Evolutionary conservation across 1,139 yeast species (phyloP).

Genomic region (Pichia sp.): DNA sequence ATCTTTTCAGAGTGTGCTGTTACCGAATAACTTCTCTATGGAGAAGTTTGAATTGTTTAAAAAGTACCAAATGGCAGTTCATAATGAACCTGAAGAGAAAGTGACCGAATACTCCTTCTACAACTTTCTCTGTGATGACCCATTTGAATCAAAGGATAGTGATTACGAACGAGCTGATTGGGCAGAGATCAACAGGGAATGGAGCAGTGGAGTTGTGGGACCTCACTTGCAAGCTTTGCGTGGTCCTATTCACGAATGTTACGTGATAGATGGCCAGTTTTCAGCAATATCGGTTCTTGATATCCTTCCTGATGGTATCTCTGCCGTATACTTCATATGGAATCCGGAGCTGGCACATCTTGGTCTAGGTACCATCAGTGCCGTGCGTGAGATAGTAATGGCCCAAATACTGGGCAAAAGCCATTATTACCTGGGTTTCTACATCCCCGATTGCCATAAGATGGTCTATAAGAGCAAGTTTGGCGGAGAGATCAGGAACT

Average conservation of each 20-base stretch:
- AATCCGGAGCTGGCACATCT: conserved; percentile 70
- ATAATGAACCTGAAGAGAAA: conserved; percentile 50
- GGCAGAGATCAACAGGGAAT: conserved; percentile 25
- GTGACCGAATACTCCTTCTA: conserved; percentile 42
- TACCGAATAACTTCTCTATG: conserved; percentile 42
- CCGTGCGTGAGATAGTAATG: conserved; percentile 61
- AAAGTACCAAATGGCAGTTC: conserved; percentile 64
- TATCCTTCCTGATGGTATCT: conserved; percentile 65
- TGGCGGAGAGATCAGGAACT: conserved; percentile 65
- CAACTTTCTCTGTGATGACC: conserved; percentile 65
- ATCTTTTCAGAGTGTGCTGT: conserved; percentile 27
- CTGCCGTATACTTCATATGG: conserved; percentile 86
- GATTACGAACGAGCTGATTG: conserved; percentile 18
- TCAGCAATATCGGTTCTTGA: conserved; percentile 78
- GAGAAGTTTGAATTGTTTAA: conserved; percentile 63
- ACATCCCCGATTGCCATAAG: conserved; percentile 69
- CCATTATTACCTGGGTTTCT: conserved; percentile 53
- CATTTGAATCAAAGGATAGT: conserved; percentile 36
- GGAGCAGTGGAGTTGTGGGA: conserved; percentile 22
- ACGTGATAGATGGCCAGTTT: conserved; percentile 54
- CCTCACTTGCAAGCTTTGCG: conserved; percentile 12
- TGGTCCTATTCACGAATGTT: conserved; percentile 70
- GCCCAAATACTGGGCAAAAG: conserved; percentile 31
- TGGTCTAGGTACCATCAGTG: conserved; percentile 75
- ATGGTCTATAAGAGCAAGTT: conserved; percentile 78